Conservation (phyloP, 75 land plant species). For the Picea sitchensis region DNA sequence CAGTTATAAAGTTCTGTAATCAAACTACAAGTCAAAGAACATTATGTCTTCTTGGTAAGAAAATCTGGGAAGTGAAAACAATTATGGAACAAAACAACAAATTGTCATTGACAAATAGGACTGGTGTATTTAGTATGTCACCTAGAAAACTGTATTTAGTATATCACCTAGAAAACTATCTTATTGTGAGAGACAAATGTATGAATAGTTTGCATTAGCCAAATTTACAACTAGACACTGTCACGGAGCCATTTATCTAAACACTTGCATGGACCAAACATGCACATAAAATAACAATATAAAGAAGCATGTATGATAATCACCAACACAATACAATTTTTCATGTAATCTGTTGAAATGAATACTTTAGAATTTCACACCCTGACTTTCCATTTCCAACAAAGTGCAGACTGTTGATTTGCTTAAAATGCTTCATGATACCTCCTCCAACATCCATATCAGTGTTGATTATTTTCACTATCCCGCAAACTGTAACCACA, state of each 20-base stretch:
- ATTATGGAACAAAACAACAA: too few relatives aligned
- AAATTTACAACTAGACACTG: background rate
- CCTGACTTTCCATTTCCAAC: background rate
- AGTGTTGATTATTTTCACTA: slow-evolving; percentile 85
- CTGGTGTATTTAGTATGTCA: too few relatives aligned
- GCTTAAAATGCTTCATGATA: slow-evolving; percentile 7
- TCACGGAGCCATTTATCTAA: background rate
- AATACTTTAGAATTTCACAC: background rate
- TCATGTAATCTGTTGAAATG: background rate
- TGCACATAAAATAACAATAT: background rate
- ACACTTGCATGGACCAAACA: background rate
- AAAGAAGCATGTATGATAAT: background rate
- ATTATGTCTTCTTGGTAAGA: too few relatives aligned
- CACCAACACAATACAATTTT: background rate
- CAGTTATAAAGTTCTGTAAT: too few relatives aligned
- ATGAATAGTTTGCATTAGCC: background rate
- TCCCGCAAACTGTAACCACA: slow-evolving; percentile 93
- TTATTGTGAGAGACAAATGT: background rate
- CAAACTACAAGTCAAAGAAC: too few relatives aligned
- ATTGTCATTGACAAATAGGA: too few relatives aligned
- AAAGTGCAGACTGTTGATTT: background rate
- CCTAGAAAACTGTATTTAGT: too few relatives aligned
- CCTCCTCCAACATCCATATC: slow-evolving; percentile 97
- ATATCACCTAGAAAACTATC: too few relatives aligned
- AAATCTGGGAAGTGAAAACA: too few relatives aligned